phyloP scores from a whole-genome alignment of 495 filamentous ascomycete genomes.

The Sordaria brevicollis region DNA sequence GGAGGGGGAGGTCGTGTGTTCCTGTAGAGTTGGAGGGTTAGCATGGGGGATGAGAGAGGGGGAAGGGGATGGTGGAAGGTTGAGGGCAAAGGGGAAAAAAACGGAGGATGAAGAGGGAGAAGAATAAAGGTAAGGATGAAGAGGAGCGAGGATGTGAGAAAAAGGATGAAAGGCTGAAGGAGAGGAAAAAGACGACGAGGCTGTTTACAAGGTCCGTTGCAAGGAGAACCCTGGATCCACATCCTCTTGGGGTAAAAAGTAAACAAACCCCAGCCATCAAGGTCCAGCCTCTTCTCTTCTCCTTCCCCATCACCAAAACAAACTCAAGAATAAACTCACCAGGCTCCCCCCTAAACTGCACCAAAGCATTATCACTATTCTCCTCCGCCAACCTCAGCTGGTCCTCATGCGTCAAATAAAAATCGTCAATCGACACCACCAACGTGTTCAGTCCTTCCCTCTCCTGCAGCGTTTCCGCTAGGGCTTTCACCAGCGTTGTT shows the following conservation, averaged over 20 bases:
- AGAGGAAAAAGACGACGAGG: neutral
- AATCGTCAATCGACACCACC: conserved; percentile 82
- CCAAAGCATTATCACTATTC: conserved; percentile 59
- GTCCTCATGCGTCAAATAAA: conserved; percentile 67
- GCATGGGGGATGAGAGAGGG: neutral
- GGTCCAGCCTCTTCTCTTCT: no score
- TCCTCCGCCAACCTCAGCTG: conserved; percentile 57
- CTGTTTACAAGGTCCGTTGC: neutral
- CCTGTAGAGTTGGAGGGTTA: conserved; percentile 26
- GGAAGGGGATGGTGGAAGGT: neutral
- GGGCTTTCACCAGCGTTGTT: conserved; percentile 68
- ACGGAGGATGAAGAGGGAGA: neutral
- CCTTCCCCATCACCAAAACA: no score
- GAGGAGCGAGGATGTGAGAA: no score
- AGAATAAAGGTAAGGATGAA: neutral
- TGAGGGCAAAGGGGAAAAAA: neutral
- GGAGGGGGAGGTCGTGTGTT: conserved; percentile 74
- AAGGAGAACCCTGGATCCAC: neutral
- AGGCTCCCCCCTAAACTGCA: conserved; percentile 77
- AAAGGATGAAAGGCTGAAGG: neutral
- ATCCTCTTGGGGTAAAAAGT: neutral
- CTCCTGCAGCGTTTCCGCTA: conserved; percentile 55
- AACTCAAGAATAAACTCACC: conserved; percentile 26
- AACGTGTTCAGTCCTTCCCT: conserved; percentile 59
- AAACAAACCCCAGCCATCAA: no score